Evolutionary conservation across 208 protist species (phyloP), one percentile per base, ranked within the genome.

Genomic region (Acanthamoeba sp.): DNA sequence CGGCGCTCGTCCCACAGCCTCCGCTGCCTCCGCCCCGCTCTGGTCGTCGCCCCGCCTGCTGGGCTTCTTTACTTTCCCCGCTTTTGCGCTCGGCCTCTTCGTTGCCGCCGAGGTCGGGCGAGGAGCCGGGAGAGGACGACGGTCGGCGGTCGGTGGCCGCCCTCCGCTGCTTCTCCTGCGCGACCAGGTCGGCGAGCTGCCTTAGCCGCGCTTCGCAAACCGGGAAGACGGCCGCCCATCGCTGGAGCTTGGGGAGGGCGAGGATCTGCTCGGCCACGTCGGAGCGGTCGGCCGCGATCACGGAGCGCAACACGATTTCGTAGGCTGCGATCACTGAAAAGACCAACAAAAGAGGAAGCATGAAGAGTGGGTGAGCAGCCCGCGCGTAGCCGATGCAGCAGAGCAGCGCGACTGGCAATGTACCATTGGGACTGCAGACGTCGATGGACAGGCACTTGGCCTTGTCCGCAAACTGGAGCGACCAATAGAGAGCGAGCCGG

Each of bases 401-500:
- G 10, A 10, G 62, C 29, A 71, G 14, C 16, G 48, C 20, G 62
- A 32, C 10, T 7, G 18, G 32, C 27, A 3, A 48, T 20, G 6
- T 48, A 80, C 71, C 29, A 22, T 48, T 80, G 40, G 71, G 71
- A 9, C 71, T 48, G 40, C 71, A 80, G 32, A 29, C 20, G 71
- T 80, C 71, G 38, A 80, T 80, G 9, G 71, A 27, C 71, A 80
- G 24, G 16, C 34, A 29, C 71, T 80, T 80, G 71, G 71, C 71
- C 71, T 80, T 80, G 38, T 80, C 71, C 6, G 71, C 71, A n/a
- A 80, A 80, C 71, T 80, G 71, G 40, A 80, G 71, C 7, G 71
- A 80, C 71, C 71, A 80, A 20, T 80, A 80, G 40, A 80, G 71
- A 10, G 71, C 71, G 38, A 80, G 71, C 40, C 36, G 10, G 16